These are phyloP conservation scores for Cadophora malorum DNA, from an alignment of 2,329 filamentous ascomycete species.

Conservation along the genomic window DNA sequence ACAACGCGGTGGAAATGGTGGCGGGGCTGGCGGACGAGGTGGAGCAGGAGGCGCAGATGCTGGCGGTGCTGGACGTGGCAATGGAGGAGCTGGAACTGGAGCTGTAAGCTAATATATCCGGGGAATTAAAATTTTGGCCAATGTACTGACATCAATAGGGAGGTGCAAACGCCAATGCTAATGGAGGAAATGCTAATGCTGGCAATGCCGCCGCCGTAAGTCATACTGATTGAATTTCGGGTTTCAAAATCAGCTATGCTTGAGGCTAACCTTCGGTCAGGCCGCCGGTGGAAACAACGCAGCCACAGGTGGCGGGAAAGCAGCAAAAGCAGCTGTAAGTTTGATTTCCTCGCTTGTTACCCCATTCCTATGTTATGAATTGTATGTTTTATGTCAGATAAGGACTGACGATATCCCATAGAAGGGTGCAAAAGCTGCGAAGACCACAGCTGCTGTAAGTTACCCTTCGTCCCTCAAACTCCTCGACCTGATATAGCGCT, in stretches of 20 bases:
- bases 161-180: background rate
- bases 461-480: no score
- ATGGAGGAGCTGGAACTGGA: background rate
- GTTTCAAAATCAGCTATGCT: no score
- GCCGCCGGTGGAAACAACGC: background rate
- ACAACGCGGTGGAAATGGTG: background rate
- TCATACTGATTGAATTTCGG: no score
- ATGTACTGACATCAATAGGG: constrained; percentile 6
- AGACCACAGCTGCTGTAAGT: background rate
- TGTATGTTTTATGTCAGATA: background rate
- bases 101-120: background rate
- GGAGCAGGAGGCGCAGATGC: background rate
- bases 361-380: no score
- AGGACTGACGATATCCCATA: background rate
- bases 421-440: background rate
- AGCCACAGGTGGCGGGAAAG: background rate
- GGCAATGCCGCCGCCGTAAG: background rate
- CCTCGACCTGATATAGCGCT: no score
- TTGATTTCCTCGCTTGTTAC: no score
- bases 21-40: background rate
- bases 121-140: no score
- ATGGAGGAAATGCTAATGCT: background rate
- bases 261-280: no score
- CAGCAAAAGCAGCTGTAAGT: background rate
- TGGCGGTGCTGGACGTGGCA: background rate